phyloP scores from a whole-genome alignment of 2,329 filamentous ascomycete genomes.

The Phoma sp. region DNA sequence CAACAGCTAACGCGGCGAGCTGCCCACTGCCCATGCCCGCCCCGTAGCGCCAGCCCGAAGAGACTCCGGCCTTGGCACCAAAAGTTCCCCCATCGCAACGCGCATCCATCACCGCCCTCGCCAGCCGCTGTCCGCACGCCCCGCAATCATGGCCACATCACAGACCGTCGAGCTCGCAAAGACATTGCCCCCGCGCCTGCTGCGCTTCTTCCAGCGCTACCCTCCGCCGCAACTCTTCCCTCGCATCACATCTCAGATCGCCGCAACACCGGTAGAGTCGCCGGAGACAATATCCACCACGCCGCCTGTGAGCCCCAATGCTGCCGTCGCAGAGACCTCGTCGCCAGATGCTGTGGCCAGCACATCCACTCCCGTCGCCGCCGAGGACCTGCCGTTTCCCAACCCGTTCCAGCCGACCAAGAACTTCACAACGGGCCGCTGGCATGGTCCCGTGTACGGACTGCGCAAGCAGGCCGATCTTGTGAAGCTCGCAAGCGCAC shows the following conservation, averaged over 20 bases:
- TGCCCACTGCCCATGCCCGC: conserved; percentile 5
- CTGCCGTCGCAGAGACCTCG: conserved; percentile 42
- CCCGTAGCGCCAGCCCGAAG: not conserved
- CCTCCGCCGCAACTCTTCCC: conserved; percentile 67
- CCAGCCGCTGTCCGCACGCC: not conserved
- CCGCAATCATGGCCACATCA: conserved; percentile 31
- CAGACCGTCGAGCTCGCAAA: conserved; percentile 64
- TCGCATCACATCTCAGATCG: conserved; percentile 25
- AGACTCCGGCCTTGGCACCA: conserved; percentile 5
- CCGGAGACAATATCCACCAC: conserved; percentile 23
- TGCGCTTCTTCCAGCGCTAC: conserved; percentile 88
- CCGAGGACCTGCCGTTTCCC: conserved; percentile 57
- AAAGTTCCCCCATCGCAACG: conserved; percentile 4
- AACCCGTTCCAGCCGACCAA: conserved; percentile 86
- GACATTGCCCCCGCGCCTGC: conserved; percentile 76
- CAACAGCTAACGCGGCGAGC: conserved; percentile 31
- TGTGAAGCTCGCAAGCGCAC: conserved; percentile 79
- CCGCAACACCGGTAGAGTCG: conserved; percentile 19
- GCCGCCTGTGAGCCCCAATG: conserved; percentile 41
- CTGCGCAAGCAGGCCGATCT: conserved; percentile 88
- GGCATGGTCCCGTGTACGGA: conserved; percentile 83
- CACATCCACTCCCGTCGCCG: not conserved
- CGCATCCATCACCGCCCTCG: not conserved
- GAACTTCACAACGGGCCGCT: conserved; percentile 78
- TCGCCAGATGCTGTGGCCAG: conserved; percentile 24